phyloP scores from a whole-genome alignment of 768 basidiomycete genomes.

The Cystofilobasidium macerans region DNA sequence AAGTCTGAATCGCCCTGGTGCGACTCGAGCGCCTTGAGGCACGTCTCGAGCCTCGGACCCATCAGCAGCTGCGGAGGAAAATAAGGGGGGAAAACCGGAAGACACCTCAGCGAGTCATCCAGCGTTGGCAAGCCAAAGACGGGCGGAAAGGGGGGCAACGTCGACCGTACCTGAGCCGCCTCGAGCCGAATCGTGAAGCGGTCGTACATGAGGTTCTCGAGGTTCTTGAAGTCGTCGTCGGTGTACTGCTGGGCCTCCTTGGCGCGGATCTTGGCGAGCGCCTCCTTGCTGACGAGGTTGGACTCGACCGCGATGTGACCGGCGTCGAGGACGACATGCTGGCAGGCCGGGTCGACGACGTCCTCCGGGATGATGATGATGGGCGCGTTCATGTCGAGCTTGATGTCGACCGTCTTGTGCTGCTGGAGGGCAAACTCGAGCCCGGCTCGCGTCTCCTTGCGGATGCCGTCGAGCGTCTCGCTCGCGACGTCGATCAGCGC shows the following conservation, averaged over 20 bases:
- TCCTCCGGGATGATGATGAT: constrained; percentile 94
- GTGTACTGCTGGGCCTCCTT: constrained; percentile 76
- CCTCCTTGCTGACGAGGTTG: constrained; percentile 72
- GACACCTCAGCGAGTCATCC: constrained; percentile 9
- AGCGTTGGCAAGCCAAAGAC: neutral
- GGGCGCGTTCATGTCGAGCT: constrained; percentile 91
- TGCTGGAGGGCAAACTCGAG: constrained; percentile 77
- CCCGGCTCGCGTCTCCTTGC: constrained; percentile 87
- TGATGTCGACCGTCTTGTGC: constrained; percentile 68
- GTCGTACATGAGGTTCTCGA: constrained; percentile 94
- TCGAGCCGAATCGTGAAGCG: constrained; percentile 68
- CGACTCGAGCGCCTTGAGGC: constrained; percentile 63
- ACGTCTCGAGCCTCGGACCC: constrained; percentile 69
- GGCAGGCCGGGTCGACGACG: constrained; percentile 63
- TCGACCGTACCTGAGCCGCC: constrained; percentile 70
- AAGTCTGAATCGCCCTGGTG: constrained; percentile 47
- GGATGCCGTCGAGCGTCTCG: constrained; percentile 79
- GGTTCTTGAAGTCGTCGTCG: constrained; percentile 70
- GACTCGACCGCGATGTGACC: constrained; percentile 92
- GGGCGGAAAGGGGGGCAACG: neutral
- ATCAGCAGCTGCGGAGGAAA: constrained; percentile 63
- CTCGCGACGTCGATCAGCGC: constrained; percentile 83
- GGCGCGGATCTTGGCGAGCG: constrained; percentile 61
- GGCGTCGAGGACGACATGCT: constrained; percentile 83
- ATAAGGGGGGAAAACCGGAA: neutral